phyloP scores from a whole-genome alignment of 2,329 filamentous ascomycete genomes.

The Epichloe elymi region DNA sequence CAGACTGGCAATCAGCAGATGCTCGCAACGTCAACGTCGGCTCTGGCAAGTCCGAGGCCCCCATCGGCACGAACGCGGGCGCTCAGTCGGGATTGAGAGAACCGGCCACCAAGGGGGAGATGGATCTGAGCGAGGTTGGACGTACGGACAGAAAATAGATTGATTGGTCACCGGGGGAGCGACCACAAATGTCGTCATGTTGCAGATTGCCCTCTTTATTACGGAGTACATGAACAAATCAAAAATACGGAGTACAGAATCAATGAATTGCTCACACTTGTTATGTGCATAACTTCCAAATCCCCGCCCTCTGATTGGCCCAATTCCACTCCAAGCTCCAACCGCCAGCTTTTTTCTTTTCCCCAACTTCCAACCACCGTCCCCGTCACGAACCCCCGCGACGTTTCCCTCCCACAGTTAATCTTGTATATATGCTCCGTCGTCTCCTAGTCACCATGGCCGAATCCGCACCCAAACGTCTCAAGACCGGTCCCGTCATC shows the following conservation, averaged over 20 bases:
- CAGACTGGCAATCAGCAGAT: slow-evolving; percentile 67
- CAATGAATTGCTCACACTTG: too few relatives aligned
- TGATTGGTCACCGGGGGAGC: too few relatives aligned
- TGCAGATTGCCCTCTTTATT: too few relatives aligned
- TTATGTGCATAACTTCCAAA: neutral
- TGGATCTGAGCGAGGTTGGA: slow-evolving; percentile 47
- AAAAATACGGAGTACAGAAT: too few relatives aligned
- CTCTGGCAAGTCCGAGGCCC: slow-evolving; percentile 13
- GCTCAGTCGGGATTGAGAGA: slow-evolving; percentile 41
- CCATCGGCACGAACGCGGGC: slow-evolving; percentile 36
- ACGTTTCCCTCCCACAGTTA: neutral
- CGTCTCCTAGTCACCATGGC: slow-evolving; percentile 27
- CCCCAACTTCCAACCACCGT: too few relatives aligned
- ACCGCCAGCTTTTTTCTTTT: neutral
- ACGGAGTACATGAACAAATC: too few relatives aligned
- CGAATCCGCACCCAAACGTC: slow-evolving; percentile 63
- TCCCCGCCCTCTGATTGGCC: neutral
- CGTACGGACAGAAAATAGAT: slow-evolving; percentile 19
- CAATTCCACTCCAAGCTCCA: neutral
- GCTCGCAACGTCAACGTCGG: slow-evolving; percentile 56
- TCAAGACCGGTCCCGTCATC: slow-evolving; percentile 58
- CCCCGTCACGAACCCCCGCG: too few relatives aligned
- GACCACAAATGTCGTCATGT: too few relatives aligned
- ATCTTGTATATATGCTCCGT: slow-evolving; percentile 17
- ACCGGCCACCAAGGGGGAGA: slow-evolving; percentile 43